These are phyloP conservation scores for Fusarium pseudoanthophilum DNA, from an alignment of 2,329 filamentous ascomycete species.

Conservation along the genomic window DNA sequence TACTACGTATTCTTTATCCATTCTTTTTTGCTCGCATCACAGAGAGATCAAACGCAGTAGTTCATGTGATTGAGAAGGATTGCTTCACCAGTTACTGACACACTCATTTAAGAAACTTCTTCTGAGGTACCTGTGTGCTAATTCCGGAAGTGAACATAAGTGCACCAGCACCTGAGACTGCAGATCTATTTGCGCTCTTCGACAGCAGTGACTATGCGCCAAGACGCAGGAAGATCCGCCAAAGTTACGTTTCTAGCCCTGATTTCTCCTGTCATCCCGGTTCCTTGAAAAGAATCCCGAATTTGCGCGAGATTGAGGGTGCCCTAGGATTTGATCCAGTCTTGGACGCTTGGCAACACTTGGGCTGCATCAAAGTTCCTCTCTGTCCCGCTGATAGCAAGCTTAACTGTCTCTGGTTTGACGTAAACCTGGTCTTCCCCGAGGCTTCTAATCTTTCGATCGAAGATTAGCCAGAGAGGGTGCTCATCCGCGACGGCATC, in stretches of 20 bases:
- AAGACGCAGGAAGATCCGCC: background rate
- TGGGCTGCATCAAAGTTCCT: background rate
- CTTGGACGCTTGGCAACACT: background rate
- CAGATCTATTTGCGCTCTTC: background rate
- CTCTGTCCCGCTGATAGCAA: background rate
- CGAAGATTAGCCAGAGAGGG: background rate
- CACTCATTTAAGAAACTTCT: background rate
- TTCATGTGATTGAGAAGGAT: too few relatives aligned
- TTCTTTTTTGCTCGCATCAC: background rate
- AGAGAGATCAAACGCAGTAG: background rate
- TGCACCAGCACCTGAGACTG: too few relatives aligned
- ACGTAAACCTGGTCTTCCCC: background rate
- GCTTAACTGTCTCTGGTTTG: rapidly evolving
- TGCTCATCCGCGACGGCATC: background rate
- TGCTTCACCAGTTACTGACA: background rate
- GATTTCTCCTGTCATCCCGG: background rate
- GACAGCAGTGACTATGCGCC: background rate
- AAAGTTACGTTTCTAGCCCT: background rate
- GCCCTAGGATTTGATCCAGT: background rate
- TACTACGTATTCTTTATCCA: background rate
- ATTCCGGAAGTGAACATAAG: background rate
- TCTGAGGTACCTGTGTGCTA: background rate
- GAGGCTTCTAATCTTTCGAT: background rate
- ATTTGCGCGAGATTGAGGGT: background rate
- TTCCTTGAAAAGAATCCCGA: background rate